Evolutionary conservation across 225 moss, liverwort and hornwort genomes (phyloP).

Genomic region (Antitrichia curtipendula): DNA sequence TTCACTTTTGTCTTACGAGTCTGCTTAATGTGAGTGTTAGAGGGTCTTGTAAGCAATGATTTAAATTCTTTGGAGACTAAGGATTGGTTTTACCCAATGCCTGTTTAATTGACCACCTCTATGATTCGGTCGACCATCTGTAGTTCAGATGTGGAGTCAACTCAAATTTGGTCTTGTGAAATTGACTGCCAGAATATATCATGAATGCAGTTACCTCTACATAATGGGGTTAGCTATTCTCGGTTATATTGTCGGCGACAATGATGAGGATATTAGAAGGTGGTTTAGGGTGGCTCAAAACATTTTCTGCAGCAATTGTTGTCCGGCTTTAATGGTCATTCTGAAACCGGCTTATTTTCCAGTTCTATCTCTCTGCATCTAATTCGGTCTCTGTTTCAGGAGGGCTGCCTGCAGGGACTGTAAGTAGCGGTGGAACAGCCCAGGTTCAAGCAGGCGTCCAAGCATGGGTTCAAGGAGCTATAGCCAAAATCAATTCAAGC

Average conservation of each 20-base stretch:
- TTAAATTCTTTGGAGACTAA: neutral
- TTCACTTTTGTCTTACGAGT: neutral
- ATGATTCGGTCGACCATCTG: neutral
- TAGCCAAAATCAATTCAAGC: conserved; percentile 67
- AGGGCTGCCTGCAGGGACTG: conserved; percentile 34
- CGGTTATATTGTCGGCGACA: neutral
- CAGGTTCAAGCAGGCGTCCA: conserved; percentile 83
- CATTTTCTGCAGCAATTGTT: neutral
- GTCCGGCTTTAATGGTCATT: neutral
- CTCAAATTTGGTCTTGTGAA: neutral
- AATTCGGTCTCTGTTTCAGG: conserved; percentile 12
- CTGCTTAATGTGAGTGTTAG: neutral
- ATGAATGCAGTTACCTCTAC: neutral
- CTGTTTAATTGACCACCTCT: neutral
- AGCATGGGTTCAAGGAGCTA: conserved; percentile 93
- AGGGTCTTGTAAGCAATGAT: neutral
- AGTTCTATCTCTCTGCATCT: neutral
- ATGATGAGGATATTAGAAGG: neutral
- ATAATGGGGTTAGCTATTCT: neutral
- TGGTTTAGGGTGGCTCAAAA: neutral
- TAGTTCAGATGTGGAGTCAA: neutral
- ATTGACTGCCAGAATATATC: neutral
- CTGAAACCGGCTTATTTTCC: neutral
- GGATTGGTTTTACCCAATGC: neutral
- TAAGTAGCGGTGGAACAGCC: conserved; percentile 44